These are phyloP conservation scores for Penicillium decumbens DNA, from an alignment of 2,329 filamentous ascomycete species.

Conservation along the genomic window DNA sequence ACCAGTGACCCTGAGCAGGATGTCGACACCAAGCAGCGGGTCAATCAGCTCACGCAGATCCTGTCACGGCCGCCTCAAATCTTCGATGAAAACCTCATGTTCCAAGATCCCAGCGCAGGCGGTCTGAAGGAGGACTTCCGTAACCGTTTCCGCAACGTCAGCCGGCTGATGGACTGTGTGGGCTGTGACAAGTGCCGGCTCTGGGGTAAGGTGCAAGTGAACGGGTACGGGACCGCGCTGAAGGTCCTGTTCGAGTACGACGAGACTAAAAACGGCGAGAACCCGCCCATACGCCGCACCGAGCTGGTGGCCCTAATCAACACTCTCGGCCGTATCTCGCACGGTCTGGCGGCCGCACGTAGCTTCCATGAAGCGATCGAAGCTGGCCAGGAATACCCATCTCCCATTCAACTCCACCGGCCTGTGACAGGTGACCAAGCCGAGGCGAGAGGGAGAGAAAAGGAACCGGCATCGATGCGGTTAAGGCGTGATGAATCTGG, in stretches of 20 bases:
- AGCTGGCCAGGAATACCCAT: slow-evolving; percentile 31
- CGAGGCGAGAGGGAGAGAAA: neutral
- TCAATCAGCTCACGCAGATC: slow-evolving; percentile 67
- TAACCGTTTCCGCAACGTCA: slow-evolving; percentile 94
- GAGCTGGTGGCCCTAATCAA: slow-evolving; percentile 94
- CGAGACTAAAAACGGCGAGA: slow-evolving; percentile 56
- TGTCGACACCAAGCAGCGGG: slow-evolving; percentile 70
- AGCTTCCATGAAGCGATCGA: slow-evolving; percentile 58
- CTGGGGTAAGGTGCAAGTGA: slow-evolving; percentile 95
- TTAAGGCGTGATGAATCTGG: slow-evolving; percentile 34
- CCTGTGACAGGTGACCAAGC: slow-evolving; percentile 21
- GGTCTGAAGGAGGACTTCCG: slow-evolving; percentile 95
- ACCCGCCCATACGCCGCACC: slow-evolving; percentile 73
- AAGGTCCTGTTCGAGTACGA: slow-evolving; percentile 97
- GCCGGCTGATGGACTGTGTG: slow-evolving; percentile 95
- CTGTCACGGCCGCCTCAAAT: slow-evolving; percentile 67
- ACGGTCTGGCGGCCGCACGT: slow-evolving; percentile 69
- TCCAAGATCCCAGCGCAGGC: slow-evolving; percentile 62
- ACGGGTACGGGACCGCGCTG: slow-evolving; percentile 87
- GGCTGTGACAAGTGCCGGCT: slow-evolving; percentile 97
- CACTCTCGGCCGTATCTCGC: slow-evolving; percentile 80
- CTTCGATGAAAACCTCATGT: slow-evolving; percentile 95
- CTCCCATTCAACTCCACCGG: slow-evolving; percentile 29
- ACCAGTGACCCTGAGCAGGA: slow-evolving; percentile 79
- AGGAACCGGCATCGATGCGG: slow-evolving; percentile 4